Base-by-base conservation (phyloP, 2,329 filamentous ascomycete species). In the Cyphellophora europaea region DNA sequence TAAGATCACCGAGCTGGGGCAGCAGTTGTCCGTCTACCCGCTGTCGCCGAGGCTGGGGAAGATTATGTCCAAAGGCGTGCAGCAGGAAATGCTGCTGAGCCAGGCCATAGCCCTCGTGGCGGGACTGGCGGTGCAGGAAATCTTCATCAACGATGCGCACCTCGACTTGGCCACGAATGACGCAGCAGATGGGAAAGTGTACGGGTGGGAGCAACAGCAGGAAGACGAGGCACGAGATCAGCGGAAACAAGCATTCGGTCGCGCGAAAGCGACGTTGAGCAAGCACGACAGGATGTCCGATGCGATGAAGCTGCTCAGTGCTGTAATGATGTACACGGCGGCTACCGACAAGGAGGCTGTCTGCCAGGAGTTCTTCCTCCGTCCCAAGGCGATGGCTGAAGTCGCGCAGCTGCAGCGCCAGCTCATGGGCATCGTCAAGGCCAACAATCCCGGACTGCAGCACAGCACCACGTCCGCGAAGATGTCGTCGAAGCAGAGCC, bases 101-200 rank as follows among this genome's bases (percentile, higher is more conserved):
- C 89, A 93, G 53, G 84, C 87, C 3, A 81, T 96, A 40, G 85
- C 87, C 2, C 65, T 96, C 8, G 88, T 98, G 3, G 83, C 91
- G 1, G 85, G 82, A 1, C 66, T 98, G 3, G 93, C 89, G 1
- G 85, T 89, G 0, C 81, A 84, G 0, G 89, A 96, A 49, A 62
- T 96, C 3, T 94, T 93, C 54, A 68, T 95, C 11, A 79, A 82
- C 1, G 82, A 93, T 55, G 82, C 74, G 49, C 83, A 91, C 50
- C 74, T 82, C 3, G 74, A 86, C 13, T 74, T 82, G 1, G 61
- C 65, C 3, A 58, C 68, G 0, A 51, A 53, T 33, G 41, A 52
- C 32, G 56, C 63, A 4, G 64, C 65, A 12, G 55, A 63, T 3
- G 63, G 63, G 2, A 54, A 54, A 11, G 62, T 72, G 10, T 67